Evolutionary conservation across 1,139 yeast genomes (phyloP).

Genomic region (Diutina siamensis): DNA sequence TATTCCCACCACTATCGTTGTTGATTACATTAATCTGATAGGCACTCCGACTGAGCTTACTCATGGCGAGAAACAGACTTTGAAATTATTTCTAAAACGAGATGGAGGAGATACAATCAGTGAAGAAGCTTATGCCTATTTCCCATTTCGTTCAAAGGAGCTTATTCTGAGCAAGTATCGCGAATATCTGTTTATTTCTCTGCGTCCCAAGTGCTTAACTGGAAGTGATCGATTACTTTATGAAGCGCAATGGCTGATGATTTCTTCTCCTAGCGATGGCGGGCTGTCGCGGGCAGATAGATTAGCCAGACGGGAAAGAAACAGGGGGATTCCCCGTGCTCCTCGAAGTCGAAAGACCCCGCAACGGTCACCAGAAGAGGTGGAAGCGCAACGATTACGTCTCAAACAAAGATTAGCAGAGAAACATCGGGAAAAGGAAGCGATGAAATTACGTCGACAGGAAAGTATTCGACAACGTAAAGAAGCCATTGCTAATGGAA

Average conservation of each 20-base stretch:
- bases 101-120: background rate
- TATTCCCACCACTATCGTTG: background rate
- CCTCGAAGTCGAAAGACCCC: background rate
- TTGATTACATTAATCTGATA: background rate
- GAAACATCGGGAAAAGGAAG: background rate
- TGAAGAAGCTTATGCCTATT: background rate
- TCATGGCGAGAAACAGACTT: background rate
- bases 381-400: background rate
- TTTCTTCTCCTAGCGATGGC: background rate
- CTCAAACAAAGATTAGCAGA: background rate
- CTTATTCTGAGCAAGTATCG: background rate
- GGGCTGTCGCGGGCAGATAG: background rate
- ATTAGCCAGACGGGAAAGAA: background rate
- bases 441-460: background rate
- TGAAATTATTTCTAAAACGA: background rate
- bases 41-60: background rate
- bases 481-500: background rate
- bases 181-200: background rate
- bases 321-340: background rate
- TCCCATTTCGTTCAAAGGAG: background rate
- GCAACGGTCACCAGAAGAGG: background rate
- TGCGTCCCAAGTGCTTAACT: background rate
- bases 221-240: background rate
- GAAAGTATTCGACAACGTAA: background rate
- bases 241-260: constrained; percentile 4